Base-by-base conservation (phyloP, 257 asterid species). In the Nemophila menziesii region DNA sequence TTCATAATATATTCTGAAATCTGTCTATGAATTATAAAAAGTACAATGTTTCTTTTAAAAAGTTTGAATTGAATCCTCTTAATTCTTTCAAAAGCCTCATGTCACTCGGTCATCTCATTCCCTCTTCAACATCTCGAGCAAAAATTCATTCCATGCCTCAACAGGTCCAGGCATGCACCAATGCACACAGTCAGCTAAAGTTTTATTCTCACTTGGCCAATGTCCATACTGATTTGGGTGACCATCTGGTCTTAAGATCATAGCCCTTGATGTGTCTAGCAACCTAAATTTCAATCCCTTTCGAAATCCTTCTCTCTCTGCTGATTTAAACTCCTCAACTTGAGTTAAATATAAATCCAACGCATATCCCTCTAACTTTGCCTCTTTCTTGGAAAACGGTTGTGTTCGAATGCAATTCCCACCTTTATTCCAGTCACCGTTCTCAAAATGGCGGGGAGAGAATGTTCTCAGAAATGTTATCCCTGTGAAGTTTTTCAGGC, bases 141-240 rank as follows among this genome's bases (percentile, higher is more conserved):
- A 56, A 14, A 61, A 38, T 33, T 61, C 61, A 47, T 47, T 61
- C 67, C 67, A 61, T 8, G 61, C 48, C 22, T 62, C 68, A 5
- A 56, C 50, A 12, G 68, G 68, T 11, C 68, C 68, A 5, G 68
- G 68, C 55, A 62, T 38, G 43, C 68, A 62, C 68, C 68, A 62
- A 23, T 55, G 68, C 10, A 55, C 68, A 45, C 68, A 62, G 26
- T 62, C 68, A 33, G 58, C 54, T 43, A 75, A 0, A 13, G 66
- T 55, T 16, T 72, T 76, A 23, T 72, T 75, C 72, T 69, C 69
- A 16, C 63, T 13, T 55, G 77, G 67, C 86, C 79, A 62, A 36
- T 79, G 92, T 50, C 92, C 85, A 22, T 66, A 79, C 5, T 58
- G 54, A 24, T 78, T 67, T 6, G 92, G 92, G 39, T 79, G 86